Percentiles rank a stretch among this genome's conserved stretches.
phyloP scores from a whole-genome alignment of 1,284 basidiomycete genomes.

The Trichosporon sp. region DNA sequence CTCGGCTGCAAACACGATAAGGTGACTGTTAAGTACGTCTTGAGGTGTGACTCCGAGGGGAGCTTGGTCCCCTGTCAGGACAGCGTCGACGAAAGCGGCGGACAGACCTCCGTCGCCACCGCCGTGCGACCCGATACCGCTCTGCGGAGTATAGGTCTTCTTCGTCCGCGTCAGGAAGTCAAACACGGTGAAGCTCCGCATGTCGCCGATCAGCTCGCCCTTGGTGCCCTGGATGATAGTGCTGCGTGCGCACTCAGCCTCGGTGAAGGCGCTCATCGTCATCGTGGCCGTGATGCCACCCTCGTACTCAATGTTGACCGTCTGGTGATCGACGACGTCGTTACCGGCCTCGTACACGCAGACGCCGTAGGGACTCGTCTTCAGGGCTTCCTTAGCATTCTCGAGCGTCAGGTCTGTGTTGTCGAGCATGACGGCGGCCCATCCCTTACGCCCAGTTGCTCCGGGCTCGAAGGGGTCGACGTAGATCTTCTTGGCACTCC shows the following conservation, averaged over 20 bases:
- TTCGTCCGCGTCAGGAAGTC: constrained; percentile 67
- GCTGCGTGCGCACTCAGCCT: constrained; percentile 70
- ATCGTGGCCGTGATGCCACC: constrained; percentile 74
- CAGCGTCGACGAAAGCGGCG: constrained; percentile 70
- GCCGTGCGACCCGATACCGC: constrained; percentile 71
- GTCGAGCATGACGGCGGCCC: constrained; percentile 63
- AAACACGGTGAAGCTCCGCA: constrained; percentile 70
- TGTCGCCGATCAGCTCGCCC: constrained; percentile 81
- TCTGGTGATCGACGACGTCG: constrained; percentile 79
- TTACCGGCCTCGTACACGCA: constrained; percentile 82
- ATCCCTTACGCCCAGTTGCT: constrained; percentile 21
- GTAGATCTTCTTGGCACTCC: constrained; percentile 72
- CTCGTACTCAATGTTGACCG: constrained; percentile 79
- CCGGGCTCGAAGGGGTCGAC: constrained; percentile 26
- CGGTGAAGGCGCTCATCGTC: constrained; percentile 65
- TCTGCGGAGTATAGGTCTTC: constrained; percentile 61
- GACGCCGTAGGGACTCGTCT: constrained; percentile 70
- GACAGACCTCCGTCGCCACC: constrained; percentile 78
- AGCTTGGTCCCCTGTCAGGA: constrained; percentile 63
- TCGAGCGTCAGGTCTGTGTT: constrained; percentile 72
- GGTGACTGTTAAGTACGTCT: constrained; percentile 73
- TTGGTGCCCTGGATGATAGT: constrained; percentile 76
- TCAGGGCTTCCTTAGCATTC: constrained; percentile 68
- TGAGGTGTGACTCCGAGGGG: constrained; percentile 65
- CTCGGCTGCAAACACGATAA: constrained; percentile 83